phyloP scores from a whole-genome alignment of 2,329 filamentous ascomycete genomes.

The Aspergillus udagawae region DNA sequence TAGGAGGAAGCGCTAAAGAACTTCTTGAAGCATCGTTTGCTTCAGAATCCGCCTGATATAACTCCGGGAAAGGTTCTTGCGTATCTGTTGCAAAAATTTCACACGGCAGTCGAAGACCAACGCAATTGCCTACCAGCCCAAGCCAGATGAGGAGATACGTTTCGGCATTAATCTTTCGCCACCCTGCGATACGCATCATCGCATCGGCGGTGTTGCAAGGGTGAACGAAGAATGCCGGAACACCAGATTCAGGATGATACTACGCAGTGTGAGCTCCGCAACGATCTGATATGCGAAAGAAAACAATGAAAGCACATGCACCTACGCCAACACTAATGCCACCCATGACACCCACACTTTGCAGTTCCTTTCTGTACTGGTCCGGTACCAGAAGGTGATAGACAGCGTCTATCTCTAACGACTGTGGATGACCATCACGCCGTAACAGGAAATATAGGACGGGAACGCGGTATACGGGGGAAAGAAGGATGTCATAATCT shows the following conservation, averaged over 20 bases:
- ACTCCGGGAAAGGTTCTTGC: conserved; percentile 16
- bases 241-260: conserved; percentile 77
- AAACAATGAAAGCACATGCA: conserved; percentile 27
- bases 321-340: conserved; percentile 74
- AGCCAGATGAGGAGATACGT: conserved; percentile 86
- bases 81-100: conserved; percentile 48
- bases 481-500: conserved; percentile 70
- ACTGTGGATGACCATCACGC: conserved; percentile 53
- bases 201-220: conserved; percentile 84
- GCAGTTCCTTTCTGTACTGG: conserved; percentile 59
- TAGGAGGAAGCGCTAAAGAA: conserved; percentile 8
- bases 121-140: conserved; percentile 75
- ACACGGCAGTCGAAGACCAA: conserved; percentile 73
- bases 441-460: conserved; percentile 72
- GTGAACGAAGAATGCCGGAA: conserved; percentile 85
- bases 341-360: conserved; percentile 60
- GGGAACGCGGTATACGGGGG: conserved; percentile 69
- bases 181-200: conserved; percentile 60
- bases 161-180: conserved; percentile 40
- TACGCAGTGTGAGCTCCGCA: conserved; percentile 44
- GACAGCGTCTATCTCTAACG: conserved; percentile 62
- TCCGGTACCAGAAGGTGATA: conserved; percentile 68
- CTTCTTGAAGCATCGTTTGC: conserved; percentile 11
- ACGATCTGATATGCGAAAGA: conserved; percentile 15
- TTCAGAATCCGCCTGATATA: conserved; percentile 13